A percentile compares a stretch with the other conserved stretches of the same genome.
These are phyloP conservation scores for Penicillium sp. DNA, from an alignment of 2,329 filamentous ascomycete species.

Conservation along the genomic window DNA sequence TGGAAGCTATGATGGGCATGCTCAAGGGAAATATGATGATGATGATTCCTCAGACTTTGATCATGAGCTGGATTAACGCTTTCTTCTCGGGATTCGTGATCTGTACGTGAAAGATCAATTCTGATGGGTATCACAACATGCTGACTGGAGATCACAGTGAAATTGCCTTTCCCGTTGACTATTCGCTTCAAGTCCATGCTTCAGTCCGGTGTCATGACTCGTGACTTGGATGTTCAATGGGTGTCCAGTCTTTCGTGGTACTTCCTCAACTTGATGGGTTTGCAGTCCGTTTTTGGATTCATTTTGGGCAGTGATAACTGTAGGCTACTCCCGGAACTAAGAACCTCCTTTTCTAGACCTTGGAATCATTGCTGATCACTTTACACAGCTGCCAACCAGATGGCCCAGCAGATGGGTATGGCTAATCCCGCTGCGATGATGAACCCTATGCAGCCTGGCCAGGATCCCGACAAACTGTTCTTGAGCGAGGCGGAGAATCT, in stretches of 20 bases:
- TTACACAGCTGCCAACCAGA: conserved; percentile 79
- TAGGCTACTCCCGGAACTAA: conserved; percentile 51
- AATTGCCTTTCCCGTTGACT: conserved; percentile 94
- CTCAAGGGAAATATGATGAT: conserved; percentile 99
- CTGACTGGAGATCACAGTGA: conserved; percentile 61
- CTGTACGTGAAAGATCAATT: conserved; percentile 58
- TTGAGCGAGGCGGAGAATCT: conserved; percentile 90
- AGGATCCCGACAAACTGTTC: conserved; percentile 96
- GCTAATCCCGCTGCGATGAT: conserved; percentile 68
- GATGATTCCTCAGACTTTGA: conserved; percentile 98
- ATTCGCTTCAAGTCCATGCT: conserved; percentile 99
- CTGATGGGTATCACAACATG: not conserved
- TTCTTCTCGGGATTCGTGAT: conserved; percentile 99
- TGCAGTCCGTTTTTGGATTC: conserved; percentile 97
- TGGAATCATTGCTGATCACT: conserved; percentile 5
- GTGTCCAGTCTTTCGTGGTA: conserved; percentile 99
- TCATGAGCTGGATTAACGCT: conserved; percentile 99
- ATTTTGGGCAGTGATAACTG: conserved; percentile 94
- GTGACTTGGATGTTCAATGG: conserved; percentile 96
- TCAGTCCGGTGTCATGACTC: conserved; percentile 92
- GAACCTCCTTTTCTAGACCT: not conserved
- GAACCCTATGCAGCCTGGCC: conserved; percentile 85
- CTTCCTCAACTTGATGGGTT: conserved; percentile 93
- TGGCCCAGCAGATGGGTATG: conserved; percentile 79
- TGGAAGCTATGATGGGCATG: conserved; percentile 99